These are phyloP conservation scores for Pichia membranifaciens DNA, from an alignment of 805 yeast species.

Conservation along the genomic window DNA sequence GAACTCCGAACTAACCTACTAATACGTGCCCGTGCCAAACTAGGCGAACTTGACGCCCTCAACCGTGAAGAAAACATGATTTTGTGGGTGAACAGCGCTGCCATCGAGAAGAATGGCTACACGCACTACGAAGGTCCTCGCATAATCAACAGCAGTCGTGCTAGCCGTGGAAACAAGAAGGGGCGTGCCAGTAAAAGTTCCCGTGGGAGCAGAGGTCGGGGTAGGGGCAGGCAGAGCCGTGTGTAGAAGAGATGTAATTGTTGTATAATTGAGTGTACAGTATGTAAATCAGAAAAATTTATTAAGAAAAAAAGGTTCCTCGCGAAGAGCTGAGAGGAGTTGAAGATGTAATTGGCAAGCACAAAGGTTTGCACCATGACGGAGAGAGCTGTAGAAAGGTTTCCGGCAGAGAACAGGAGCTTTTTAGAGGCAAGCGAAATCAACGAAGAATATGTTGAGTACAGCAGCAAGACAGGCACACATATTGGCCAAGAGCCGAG, in stretches of 20 bases:
- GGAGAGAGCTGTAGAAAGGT: no score
- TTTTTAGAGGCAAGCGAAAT: no score
- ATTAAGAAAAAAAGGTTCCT: no score
- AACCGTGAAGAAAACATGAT: conserved; percentile 20
- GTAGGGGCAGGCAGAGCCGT: background rate
- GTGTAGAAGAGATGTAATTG: background rate
- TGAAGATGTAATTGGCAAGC: no score
- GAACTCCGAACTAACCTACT: conserved; percentile 1
- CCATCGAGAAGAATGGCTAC: conserved; percentile 45
- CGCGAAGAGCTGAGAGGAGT: background rate
- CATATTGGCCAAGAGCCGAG: background rate
- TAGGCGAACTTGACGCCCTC: conserved; percentile 21
- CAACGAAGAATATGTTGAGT: no score
- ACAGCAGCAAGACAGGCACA: background rate
- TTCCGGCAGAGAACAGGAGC: no score
- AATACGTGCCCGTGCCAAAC: conserved; percentile 20
- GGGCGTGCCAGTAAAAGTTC: background rate
- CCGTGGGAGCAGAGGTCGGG: background rate
- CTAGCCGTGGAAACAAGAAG: conserved; percentile 5
- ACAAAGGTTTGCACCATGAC: no score
- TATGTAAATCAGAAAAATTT: no score
- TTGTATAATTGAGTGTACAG: no score
- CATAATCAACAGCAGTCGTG: conserved; percentile 14
- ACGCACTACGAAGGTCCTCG: conserved; percentile 50
- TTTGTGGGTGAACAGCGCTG: conserved; percentile 55